A percentile compares a stretch with the other conserved stretches of the same genome.
Evolutionary conservation across 108 stramenopile species (phyloP).

Genomic region (Skeletonema costatum): DNA sequence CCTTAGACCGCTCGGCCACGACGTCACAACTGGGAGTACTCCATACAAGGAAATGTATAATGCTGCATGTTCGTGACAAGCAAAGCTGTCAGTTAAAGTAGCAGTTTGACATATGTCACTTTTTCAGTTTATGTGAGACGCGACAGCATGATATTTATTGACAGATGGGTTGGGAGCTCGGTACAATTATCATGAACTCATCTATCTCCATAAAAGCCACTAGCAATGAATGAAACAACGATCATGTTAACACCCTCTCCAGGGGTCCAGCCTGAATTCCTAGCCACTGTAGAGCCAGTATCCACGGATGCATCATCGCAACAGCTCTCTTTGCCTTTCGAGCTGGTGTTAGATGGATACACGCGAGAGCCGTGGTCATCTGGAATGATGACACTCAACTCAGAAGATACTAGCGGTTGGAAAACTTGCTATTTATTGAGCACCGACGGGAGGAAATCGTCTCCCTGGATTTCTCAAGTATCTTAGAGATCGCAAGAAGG

Average conservation of each 20-base stretch:
- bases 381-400: slow-evolving; percentile 24
- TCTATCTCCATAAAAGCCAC: too few relatives aligned
- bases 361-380: slow-evolving; percentile 79
- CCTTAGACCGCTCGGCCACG: slow-evolving; percentile 91
- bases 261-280: slow-evolving; percentile 69
- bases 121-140: too few relatives aligned
- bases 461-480: slow-evolving; percentile 78
- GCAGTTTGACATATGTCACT: too few relatives aligned
- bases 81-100: too few relatives aligned
- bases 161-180: too few relatives aligned
- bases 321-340: slow-evolving; percentile 37
- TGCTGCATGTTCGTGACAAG: too few relatives aligned
- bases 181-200: too few relatives aligned
- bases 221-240: slow-evolving; percentile 40
- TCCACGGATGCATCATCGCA: slow-evolving; percentile 4
- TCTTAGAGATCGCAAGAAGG: slow-evolving; percentile 73
- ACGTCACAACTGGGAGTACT: too few relatives aligned
- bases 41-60: too few relatives aligned
- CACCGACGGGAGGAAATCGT: slow-evolving; percentile 75
- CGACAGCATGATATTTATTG: too few relatives aligned
- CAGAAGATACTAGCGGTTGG: slow-evolving; percentile 13
- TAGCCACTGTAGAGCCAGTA: slow-evolving; percentile 60
- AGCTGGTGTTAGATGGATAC: slow-evolving; percentile 71
- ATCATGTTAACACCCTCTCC: slow-evolving; percentile 33
- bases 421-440: slow-evolving; percentile 35